Base-by-base conservation (phyloP, 2,329 filamentous ascomycete genomes). In the Lasiodiplodia theobromae region DNA sequence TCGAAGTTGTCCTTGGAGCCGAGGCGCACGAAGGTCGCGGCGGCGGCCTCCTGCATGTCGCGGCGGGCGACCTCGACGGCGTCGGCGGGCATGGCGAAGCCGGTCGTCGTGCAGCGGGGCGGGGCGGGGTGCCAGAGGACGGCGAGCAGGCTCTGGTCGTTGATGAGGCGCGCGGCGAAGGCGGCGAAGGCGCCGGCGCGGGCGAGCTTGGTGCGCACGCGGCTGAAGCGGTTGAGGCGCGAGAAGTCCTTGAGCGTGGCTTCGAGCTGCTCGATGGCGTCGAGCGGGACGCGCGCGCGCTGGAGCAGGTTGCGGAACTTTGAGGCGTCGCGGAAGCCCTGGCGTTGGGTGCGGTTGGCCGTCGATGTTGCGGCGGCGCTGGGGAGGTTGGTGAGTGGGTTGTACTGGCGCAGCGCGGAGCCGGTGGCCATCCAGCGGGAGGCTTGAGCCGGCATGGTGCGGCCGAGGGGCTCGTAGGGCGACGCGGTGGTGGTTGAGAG, bases 161-260 rank as follows among this genome's bases (percentile, higher is more conserved):
- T 31, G 12, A 60, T 38, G 2, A 60, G 38, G 23, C 57, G 57
- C 3, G 57, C 21, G 7, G 57, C 38, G 8, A 49, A 38, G 2
- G 57, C 57, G 14, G 10, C 38, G 38, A 25, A 34, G 14, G 23
- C 14, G 38, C 23, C 23, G 3, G 44, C 23, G 37, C 34, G 56
- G 11, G 16, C 28, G 5, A 63, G 44, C 58, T 63, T 63, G 18
- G 58, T 63, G 58, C 44, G 58, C 40, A 63, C 23, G 16, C 58
- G 40, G 7, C 40, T 34, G 58, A 49, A 63, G 44, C 58, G 44
- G 16, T 14, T n/a, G 40, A 63, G 40, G 1, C 49, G 58, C 18
- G 28, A 11, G 28, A 63, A 28, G 58, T 44, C 58, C 40, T 21
- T 18, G 18, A n/a, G 23, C 10, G 58, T 18, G 10, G 49, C n/a